Base-by-base conservation (phyloP, 352 stramenopile genomes). In the Aphanomyces invadans region DNA sequence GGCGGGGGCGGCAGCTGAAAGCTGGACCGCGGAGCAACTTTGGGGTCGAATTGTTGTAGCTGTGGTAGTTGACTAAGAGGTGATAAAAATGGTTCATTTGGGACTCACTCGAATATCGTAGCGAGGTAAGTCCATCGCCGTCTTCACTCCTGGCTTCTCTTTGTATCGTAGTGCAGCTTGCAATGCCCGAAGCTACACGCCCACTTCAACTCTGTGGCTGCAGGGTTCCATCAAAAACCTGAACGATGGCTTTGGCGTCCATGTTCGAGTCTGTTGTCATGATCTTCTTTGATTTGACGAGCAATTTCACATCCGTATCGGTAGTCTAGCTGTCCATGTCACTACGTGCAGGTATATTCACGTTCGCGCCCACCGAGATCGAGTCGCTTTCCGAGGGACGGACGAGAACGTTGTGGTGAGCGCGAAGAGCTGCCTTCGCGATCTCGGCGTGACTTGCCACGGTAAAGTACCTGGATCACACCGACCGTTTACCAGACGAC, bases 91-190 rank as follows among this genome's bases (percentile, higher is more conserved):
- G 39, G 11, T 48, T n/a, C n/a, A 12, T 48, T 12, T 21, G 15
- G 45, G 15, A n/a, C 53, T 28, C 17, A 64, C 55, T 23, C 52
- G 55, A 38, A 64, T 64, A 26, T 64, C 32, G 28, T 38, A 64
- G 21, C 45, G 55, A 15, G 55, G 55, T 23, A 64, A 5, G n/a
- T 48, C 21, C 55, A 64, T 4, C 33, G 55, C 19, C n/a, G 21
- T 51, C 26, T 64, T 64, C 26, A 17, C 12, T 15, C n/a, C 31
- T 4, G 17, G 12, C 36, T 52, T 49, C 11, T 45, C 9, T 21
- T 64, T 64, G 55, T 64, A 46, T 26, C 39, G 36, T 26, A 52
- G 31, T 32, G 55, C 55, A 4, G 31, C 25, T 52, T 64, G 55
- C 3, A 36, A 5, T 28, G 55, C 55, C 7, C 55, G 55, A n/a